Percentiles rank a stretch among this genome's conserved stretches.
phyloP scores from a whole-genome alignment of 495 filamentous ascomycete genomes.

The Aspergillus leporis region DNA sequence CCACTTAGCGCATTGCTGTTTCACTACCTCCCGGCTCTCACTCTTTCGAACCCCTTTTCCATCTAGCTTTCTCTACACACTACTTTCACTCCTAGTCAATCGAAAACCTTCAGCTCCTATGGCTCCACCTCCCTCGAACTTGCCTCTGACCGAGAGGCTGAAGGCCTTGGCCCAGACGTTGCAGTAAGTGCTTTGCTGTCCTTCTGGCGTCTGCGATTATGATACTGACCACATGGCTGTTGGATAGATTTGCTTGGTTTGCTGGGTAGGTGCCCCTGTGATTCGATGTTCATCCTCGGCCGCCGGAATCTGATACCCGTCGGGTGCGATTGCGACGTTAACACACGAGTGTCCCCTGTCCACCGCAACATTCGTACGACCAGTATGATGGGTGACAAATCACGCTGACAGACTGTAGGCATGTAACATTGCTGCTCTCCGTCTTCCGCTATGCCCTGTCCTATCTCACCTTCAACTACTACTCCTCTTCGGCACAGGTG shows the following conservation, averaged over 20 bases:
- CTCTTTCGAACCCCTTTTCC: not conserved
- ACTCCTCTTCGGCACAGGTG: slow-evolving; percentile 69
- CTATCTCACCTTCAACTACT: slow-evolving; percentile 80
- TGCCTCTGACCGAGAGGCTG: slow-evolving; percentile 74
- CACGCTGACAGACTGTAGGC: slow-evolving; percentile 50
- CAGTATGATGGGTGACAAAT: not conserved
- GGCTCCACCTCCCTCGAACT: slow-evolving; percentile 72
- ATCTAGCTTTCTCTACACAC: slow-evolving; percentile 3
- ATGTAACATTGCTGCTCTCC: slow-evolving; percentile 79
- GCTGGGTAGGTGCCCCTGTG: slow-evolving; percentile 66
- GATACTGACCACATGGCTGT: slow-evolving; percentile 40
- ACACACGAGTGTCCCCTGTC: not conserved
- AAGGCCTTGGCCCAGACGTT: slow-evolving; percentile 79
- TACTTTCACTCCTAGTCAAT: slow-evolving; percentile 1
- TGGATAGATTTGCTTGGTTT: slow-evolving; percentile 75
- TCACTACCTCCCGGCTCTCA: not conserved
- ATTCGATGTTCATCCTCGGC: slow-evolving; percentile 8
- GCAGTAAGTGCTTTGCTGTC: slow-evolving; percentile 61
- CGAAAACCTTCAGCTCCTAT: slow-evolving; percentile 43
- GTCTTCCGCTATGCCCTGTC: slow-evolving; percentile 79
- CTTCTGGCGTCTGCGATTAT: slow-evolving; percentile 28
- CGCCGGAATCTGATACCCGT: not conserved
- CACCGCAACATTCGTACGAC: not conserved
- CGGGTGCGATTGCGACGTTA: not conserved
- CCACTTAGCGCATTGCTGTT: slow-evolving; percentile 4